Conservation (phyloP, 2,329 filamentous ascomycete species). For the Alternaria triticina region DNA sequence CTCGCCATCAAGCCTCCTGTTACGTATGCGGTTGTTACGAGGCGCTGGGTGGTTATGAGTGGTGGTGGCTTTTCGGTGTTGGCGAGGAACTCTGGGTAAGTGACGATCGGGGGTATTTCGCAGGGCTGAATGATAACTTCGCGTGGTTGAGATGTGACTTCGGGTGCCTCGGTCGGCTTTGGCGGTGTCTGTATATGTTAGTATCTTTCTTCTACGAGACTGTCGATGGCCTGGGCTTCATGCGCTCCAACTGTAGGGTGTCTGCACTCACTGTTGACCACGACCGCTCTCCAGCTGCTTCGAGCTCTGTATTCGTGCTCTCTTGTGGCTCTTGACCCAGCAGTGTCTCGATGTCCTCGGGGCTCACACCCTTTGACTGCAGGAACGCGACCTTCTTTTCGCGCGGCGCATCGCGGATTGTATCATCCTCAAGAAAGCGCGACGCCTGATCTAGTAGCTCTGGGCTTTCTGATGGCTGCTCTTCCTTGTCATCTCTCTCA, state of each 20-base stretch:
- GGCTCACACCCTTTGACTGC: constrained; percentile 73
- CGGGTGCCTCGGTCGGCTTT: constrained; percentile 15
- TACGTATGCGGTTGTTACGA: constrained; percentile 64
- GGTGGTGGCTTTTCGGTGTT: constrained; percentile 65
- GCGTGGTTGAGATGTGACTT: constrained; percentile 32
- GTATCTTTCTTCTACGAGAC: neutral
- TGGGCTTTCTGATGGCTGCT: constrained; percentile 4
- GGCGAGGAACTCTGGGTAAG: constrained; percentile 70
- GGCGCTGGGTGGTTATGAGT: constrained; percentile 62
- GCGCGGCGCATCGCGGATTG: constrained; percentile 70
- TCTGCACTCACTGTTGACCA: constrained; percentile 36
- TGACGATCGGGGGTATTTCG: constrained; percentile 67
- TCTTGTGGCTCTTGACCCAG: constrained; percentile 51
- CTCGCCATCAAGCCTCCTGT: constrained; percentile 62
- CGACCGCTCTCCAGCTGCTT: constrained; percentile 31
- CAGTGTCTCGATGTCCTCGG: constrained; percentile 71
- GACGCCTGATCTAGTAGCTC: constrained; percentile 69
- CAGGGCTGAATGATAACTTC: constrained; percentile 47
- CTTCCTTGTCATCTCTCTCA: constrained; percentile 2
- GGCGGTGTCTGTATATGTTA: constrained; percentile 26
- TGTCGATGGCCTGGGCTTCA: neutral
- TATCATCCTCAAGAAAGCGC: constrained; percentile 76
- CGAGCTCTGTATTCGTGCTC: constrained; percentile 19
- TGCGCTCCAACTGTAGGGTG: neutral
- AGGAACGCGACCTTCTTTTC: constrained; percentile 81